Evolutionary conservation across 345 rosid species (phyloP), one percentile per base, ranked within the genome.

Genomic region (Aquilaria malaccensis): DNA sequence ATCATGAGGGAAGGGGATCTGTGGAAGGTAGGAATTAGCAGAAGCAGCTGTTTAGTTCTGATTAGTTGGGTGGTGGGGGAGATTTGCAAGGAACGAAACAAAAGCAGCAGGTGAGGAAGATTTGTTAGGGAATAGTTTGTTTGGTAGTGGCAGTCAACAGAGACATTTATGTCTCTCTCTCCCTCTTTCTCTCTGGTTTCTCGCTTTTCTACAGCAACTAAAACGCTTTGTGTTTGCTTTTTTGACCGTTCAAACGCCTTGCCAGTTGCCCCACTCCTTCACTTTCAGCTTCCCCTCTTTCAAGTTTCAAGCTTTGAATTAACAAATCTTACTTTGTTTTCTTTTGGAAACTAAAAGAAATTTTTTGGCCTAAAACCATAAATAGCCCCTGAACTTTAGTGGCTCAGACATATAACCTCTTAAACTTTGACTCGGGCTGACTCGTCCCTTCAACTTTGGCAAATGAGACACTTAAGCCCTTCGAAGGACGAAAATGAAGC

Each of bases 241-340:
- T 85, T 82, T 85, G 90, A 85, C 90, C 87, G 63, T 78, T 85
- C 90, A 82, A 78, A 71, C 78, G n/a, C 6, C 9, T 49, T 30
- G 71, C 50, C 15, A 2, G 43, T 37, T 37, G 15, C 31, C 68
- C 71, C 72, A 50, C 66, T 7, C 3, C 59, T 14, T 50, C 13
- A 1, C 76, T 72, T 67, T 74, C 75, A 55, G 33, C 52, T 62
- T 63, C 60, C 61, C 57, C 56, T 68, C 33, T 71, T 56, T 22
- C 22, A 22, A 22, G 22, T 56, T 62, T 30, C 58, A 62, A 41
- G 66, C 54, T 65, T 65, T 55, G 54, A 53, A 63, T 45, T 50
- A 14, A 29, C 58, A 46, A 10, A 51, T 64, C 13, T 13, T 14
- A 4, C 53, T 13, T 32, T 29, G 33, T 30, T 13, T 14, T 37